Conservation (phyloP, 768 basidiomycete species). For the Udeniomyces megalosporus region DNA sequence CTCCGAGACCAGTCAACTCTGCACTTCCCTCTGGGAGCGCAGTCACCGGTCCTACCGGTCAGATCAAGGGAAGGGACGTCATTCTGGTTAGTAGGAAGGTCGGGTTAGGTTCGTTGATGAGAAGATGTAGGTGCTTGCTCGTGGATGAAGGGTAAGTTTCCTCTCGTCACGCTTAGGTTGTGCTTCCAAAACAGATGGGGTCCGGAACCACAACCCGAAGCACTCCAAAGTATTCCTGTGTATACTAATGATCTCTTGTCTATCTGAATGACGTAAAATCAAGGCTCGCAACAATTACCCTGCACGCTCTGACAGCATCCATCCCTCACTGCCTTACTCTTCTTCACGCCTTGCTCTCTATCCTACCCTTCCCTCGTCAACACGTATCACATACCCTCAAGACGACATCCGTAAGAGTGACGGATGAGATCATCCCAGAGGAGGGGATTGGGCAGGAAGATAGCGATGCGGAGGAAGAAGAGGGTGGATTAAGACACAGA, state of each 20-base stretch:
- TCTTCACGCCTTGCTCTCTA: slow-evolving; percentile 27
- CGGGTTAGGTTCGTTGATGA: slow-evolving; percentile 25
- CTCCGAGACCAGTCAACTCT: slow-evolving; percentile 5
- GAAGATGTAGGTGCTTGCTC: slow-evolving; percentile 27
- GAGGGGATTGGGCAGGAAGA: no score
- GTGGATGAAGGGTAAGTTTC: slow-evolving; percentile 28
- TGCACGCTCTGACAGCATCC: slow-evolving; percentile 27
- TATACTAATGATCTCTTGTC: background rate
- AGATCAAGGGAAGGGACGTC: slow-evolving; percentile 23
- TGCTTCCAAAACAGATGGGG: background rate
- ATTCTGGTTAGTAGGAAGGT: slow-evolving; percentile 27
- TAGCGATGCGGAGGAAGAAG: slow-evolving; percentile 9
- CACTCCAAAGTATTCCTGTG: background rate
- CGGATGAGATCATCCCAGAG: slow-evolving; percentile 26
- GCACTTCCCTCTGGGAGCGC: background rate
- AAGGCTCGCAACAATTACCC: slow-evolving; percentile 15
- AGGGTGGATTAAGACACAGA: background rate
- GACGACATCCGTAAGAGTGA: slow-evolving; percentile 12
- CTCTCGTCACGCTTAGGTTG: background rate
- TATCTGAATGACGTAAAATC: background rate
- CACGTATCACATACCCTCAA: slow-evolving; percentile 22
- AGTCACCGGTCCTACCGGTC: slow-evolving; percentile 20
- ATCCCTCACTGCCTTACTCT: slow-evolving; percentile 28
- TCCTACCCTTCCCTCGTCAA: slow-evolving; percentile 26
- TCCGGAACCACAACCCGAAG: background rate